Percentiles rank a stretch among this genome's conserved stretches.
These are phyloP conservation scores for Candolleomyces eurysporus DNA, from an alignment of 768 basidiomycete genomes.

Conservation along the genomic window DNA sequence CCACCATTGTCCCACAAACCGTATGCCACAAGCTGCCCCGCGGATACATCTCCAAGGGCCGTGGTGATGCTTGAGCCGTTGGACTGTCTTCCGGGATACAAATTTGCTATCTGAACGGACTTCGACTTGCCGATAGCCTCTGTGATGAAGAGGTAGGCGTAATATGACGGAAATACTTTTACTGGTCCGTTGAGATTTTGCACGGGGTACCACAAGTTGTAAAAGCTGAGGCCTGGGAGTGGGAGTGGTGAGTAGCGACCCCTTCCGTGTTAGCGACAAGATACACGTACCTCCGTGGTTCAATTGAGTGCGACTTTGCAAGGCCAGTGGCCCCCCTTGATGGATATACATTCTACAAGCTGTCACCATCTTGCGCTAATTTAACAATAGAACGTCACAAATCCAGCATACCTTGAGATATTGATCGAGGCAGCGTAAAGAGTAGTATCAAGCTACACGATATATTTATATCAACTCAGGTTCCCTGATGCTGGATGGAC, in stretches of 20 bases:
- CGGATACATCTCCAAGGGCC: conserved; percentile 42
- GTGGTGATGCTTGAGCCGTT: conserved; percentile 55
- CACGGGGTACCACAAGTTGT: conserved; percentile 51
- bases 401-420: conserved; percentile 39
- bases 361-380: neutral
- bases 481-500: neutral
- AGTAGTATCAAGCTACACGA: conserved; percentile 39
- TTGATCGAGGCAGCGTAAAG: conserved; percentile 50
- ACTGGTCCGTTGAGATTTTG: conserved; percentile 46
- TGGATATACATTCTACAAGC: conserved; percentile 46
- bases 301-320: conserved; percentile 48
- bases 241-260: neutral
- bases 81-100: conserved; percentile 49
- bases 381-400: neutral
- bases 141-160: conserved; percentile 48
- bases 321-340: conserved; percentile 50
- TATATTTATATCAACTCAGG: neutral
- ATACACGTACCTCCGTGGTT: conserved; percentile 44
- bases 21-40: conserved; percentile 50
- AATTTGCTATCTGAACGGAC: conserved; percentile 42
- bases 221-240: conserved; percentile 37
- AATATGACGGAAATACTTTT: conserved; percentile 53
- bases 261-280: neutral
- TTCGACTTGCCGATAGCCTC: conserved; percentile 47
- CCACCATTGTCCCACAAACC: conserved; percentile 44